A percentile compares a stretch with the other conserved stretches of the same genome.
These are phyloP conservation scores for Helianthus tuberosus DNA, from an alignment of 129 eudicot species.

Conservation along the genomic window DNA sequence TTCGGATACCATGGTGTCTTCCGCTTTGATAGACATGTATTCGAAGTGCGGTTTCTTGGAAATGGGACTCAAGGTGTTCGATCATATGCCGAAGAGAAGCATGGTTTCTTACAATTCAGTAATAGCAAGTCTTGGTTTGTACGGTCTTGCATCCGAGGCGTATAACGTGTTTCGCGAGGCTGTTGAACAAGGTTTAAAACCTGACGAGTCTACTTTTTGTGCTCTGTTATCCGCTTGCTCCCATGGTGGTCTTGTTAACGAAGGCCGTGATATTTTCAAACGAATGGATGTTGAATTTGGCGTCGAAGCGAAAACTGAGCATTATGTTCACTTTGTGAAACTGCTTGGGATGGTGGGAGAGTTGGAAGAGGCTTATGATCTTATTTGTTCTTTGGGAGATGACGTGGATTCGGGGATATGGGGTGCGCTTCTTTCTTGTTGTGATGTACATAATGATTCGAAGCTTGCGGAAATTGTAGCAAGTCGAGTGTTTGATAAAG, in stretches of 20 bases:
- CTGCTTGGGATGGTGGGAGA: conserved; percentile 83
- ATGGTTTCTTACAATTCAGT: conserved; percentile 59
- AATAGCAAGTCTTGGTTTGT: conserved; percentile 61
- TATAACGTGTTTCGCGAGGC: conserved; percentile 44
- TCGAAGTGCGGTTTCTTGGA: conserved; percentile 84
- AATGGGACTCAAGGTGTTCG: conserved; percentile 45
- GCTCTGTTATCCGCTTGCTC: conserved; percentile 75
- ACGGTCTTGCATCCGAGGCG: conserved; percentile 62
- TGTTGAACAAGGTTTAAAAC: conserved; percentile 47
- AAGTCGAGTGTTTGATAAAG: conserved; percentile 28
- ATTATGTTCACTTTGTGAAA: conserved; percentile 72
- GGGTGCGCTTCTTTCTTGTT: conserved; percentile 90
- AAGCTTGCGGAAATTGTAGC: conserved; percentile 56
- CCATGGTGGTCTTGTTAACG: conserved; percentile 70
- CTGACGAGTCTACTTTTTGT: conserved; percentile 67
- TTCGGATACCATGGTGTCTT: conserved; percentile 49
- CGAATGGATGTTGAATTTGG: conserved; percentile 65
- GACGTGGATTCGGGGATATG: conserved; percentile 65
- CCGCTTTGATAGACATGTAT: conserved; percentile 87
- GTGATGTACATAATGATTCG: conserved; percentile 52
- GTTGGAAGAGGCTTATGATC: conserved; percentile 68
- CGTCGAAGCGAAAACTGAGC: conserved; percentile 57
- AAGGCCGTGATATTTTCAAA: conserved; percentile 55
- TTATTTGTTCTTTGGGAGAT: conserved; percentile 47
- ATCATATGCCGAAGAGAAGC: conserved; percentile 43